These are phyloP conservation scores for Magnaporthiopsis incrustans DNA, from an alignment of 2,329 filamentous ascomycete species.

Conservation along the genomic window DNA sequence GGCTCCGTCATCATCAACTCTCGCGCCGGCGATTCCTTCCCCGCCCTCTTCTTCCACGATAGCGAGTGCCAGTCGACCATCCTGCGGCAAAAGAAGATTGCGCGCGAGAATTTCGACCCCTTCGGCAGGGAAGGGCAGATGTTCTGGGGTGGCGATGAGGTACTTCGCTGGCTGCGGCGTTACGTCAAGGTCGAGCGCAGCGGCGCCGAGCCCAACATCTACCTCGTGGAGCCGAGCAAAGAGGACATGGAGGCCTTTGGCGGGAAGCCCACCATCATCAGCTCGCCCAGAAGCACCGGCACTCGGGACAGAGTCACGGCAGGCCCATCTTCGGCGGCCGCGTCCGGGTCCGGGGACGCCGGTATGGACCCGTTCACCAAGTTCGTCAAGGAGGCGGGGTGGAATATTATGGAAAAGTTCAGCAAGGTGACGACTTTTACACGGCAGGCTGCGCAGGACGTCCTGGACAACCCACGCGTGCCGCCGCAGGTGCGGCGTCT, in stretches of 20 bases:
- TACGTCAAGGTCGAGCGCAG: conserved; percentile 81
- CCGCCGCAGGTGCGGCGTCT: conserved; percentile 81
- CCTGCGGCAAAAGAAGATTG: conserved; percentile 79
- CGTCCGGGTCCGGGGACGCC: conserved; percentile 42
- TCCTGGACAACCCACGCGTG: conserved; percentile 83
- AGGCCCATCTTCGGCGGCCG: conserved; percentile 18
- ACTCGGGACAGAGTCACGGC: conserved; percentile 26
- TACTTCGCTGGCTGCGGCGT: conserved; percentile 79
- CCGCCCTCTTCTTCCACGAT: conserved; percentile 95
- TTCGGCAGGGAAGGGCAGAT: conserved; percentile 75
- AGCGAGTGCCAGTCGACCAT: conserved; percentile 95
- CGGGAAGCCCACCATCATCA: conserved; percentile 39
- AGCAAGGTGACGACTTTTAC: conserved; percentile 97
- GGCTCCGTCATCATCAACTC: conserved; percentile 93
- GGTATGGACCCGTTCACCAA: conserved; percentile 91
- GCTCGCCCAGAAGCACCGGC: conserved; percentile 29
- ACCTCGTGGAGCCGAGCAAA: conserved; percentile 76
- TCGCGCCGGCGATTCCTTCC: conserved; percentile 83
- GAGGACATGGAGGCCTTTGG: conserved; percentile 77
- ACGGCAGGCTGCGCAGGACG: conserved; percentile 79
- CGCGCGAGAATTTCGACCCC: conserved; percentile 80
- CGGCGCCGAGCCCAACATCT: conserved; percentile 80
- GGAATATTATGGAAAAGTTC: conserved; percentile 94
- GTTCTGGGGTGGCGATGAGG: conserved; percentile 97
- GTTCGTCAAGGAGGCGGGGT: conserved; percentile 87